Evolutionary conservation across 1,284 basidiomycete species (phyloP).

Genomic region (Leccinum idahoense): DNA sequence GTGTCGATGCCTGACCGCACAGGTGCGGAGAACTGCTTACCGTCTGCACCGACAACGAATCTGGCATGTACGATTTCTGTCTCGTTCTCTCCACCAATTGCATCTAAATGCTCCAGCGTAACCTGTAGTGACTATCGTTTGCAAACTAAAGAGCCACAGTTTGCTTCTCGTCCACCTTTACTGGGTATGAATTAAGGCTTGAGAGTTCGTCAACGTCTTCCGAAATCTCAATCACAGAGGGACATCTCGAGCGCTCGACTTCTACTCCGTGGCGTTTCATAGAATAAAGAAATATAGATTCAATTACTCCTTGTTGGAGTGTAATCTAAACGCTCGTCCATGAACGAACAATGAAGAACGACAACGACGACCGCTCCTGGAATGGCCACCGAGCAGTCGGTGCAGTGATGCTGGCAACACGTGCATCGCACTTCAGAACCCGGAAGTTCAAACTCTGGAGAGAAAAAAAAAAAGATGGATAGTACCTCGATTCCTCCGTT

Average conservation of each 20-base stretch:
- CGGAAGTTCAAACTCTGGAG: not conserved
- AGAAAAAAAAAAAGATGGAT: not conserved
- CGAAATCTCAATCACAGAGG: conserved; percentile 47
- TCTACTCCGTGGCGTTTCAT: conserved; percentile 45
- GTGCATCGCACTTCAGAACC: conserved; percentile 46
- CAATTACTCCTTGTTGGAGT: conserved; percentile 68
- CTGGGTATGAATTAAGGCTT: conserved; percentile 45
- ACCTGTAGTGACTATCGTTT: conserved; percentile 28
- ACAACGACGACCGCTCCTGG: conserved; percentile 36
- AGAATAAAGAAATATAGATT: conserved; percentile 61
- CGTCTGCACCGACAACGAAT: conserved; percentile 59
- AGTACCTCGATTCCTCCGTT: conserved; percentile 57
- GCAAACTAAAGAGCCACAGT: not conserved
- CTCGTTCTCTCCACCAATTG: conserved; percentile 21
- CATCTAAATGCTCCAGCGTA: conserved; percentile 22
- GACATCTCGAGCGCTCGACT: conserved; percentile 54
- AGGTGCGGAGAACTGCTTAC: conserved; percentile 23
- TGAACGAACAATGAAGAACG: not conserved
- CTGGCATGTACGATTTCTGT: conserved; percentile 33
- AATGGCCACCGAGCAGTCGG: conserved; percentile 61
- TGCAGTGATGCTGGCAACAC: conserved; percentile 53
- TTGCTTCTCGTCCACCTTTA: conserved; percentile 37
- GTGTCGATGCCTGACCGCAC: not conserved
- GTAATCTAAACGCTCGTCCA: conserved; percentile 40
- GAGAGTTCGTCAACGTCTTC: conserved; percentile 36